Percentiles rank a stretch among this genome's conserved stretches.
These are phyloP conservation scores for Coemansia sp. DNA, from an alignment of 192 early-diverging fungal species.

Conservation along the genomic window DNA sequence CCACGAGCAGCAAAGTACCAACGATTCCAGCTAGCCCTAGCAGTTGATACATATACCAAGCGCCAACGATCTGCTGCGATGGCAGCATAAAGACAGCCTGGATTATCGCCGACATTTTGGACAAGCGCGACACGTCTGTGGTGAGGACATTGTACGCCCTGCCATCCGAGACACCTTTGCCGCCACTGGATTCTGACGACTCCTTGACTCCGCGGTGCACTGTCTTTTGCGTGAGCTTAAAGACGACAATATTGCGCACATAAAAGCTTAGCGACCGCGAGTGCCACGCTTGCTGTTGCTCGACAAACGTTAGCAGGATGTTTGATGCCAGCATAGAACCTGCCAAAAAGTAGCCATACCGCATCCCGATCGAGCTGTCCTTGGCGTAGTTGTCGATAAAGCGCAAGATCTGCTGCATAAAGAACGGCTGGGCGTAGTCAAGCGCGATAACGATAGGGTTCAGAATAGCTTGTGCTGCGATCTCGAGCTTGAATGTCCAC, in stretches of 20 bases:
- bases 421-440: constrained; percentile 56
- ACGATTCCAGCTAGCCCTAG: constrained; percentile 75
- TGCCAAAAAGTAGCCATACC: constrained; percentile 56
- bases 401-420: constrained; percentile 57
- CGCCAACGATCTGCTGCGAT: constrained; percentile 61
- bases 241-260: constrained; percentile 57
- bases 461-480: constrained; percentile 41
- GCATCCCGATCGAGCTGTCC: constrained; percentile 30
- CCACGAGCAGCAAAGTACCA: constrained; percentile 67
- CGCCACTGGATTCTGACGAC: constrained; percentile 12
- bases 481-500: constrained; percentile 29
- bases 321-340: constrained; percentile 57
- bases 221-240: constrained; percentile 63
- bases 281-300: constrained; percentile 63
- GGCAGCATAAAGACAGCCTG: constrained; percentile 58
- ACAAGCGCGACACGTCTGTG: constrained; percentile 62
- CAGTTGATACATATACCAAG: constrained; percentile 67
- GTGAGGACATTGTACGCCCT: constrained; percentile 66
- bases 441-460: constrained; percentile 27
- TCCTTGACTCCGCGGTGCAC: constrained; percentile 54
- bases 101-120: constrained; percentile 49
- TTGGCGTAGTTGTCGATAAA: constrained; percentile 40
- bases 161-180: constrained; percentile 49
- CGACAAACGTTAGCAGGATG: constrained; percentile 29
- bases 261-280: constrained; percentile 59